Base-by-base conservation (phyloP, 176 grass and related monocot genomes). In the Triticum urartu region DNA sequence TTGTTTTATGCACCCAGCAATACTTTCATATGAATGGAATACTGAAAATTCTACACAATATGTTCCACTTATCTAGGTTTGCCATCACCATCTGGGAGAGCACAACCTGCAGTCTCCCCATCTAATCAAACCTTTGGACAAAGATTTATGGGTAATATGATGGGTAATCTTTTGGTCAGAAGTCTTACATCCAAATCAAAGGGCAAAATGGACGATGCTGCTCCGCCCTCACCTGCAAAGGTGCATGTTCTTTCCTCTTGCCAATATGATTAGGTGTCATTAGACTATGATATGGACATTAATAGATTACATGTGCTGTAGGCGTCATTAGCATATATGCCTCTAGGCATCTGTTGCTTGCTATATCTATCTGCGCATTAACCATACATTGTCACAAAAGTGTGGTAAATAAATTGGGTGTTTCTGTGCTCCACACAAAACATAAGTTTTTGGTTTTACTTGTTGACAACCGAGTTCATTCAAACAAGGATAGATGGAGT, bases 141-240 rank as follows among this genome's bases (percentile, higher is more conserved):
- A 93, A 97, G 94, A 89, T 69, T 99, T 85, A 99, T 99, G 93
- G 93, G 88, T 9, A 92, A 94, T 86, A 92, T 94, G 93, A 92
- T 94, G 91, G 93, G 90, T 85, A 99, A 99, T 76, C 89, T 96
- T 78, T 84, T 99, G 78, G 78, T 97, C 50, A 87, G 97, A 86
- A 99, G 89, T 88, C 82, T 99, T 81, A 94, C 97, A 36, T 92
- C 97, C 50, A 99, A 97, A 89, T 86, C 97, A 83, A 99, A 92
- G 81, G 78, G 34, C 39, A 87, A 45, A 34, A 56, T 84, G 47
- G 92, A 90, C 15, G 94, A 92, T 84, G 50, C 85, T 91, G 63
- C 64, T 79, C 77, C 90, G 67, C 77, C 89, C 89, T 94, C 84
- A 72, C 77, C 90, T 90, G 72, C 74, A 70, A 91, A 91, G 94